phyloP scores from a whole-genome alignment of 1,139 yeast genomes.

The Martiniozyma asiatica region DNA sequence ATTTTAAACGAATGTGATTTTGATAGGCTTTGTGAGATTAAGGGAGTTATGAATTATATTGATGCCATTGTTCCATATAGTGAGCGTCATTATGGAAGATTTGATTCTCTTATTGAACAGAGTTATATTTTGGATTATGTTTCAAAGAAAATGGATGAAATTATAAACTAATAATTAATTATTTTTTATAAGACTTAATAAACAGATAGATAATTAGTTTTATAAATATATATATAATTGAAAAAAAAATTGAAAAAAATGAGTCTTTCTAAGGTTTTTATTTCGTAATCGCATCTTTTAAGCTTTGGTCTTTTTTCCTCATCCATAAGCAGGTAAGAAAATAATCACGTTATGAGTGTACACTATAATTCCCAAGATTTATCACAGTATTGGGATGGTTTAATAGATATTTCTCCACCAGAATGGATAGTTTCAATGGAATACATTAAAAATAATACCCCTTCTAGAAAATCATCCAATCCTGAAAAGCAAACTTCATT shows the following conservation, averaged over 20 bases:
- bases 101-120: conserved; percentile 72
- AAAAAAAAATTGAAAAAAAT: not conserved
- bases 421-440: conserved; percentile 21
- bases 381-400: conserved; percentile 16
- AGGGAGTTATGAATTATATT: conserved; percentile 56
- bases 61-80: conserved; percentile 75
- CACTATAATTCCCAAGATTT: too few relatives aligned
- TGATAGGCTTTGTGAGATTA: conserved; percentile 47
- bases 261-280: too few relatives aligned
- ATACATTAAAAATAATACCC: conserved; percentile 21
- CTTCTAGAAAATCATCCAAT: conserved; percentile 22
- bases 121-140: conserved; percentile 80
- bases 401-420: conserved; percentile 18
- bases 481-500: conserved; percentile 24
- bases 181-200: not conserved
- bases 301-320: too few relatives aligned
- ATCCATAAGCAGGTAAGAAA: too few relatives aligned
- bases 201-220: not conserved
- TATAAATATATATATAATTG: not conserved
- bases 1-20: conserved; percentile 44
- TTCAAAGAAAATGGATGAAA: conserved; percentile 59
- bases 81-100: conserved; percentile 68
- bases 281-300: too few relatives aligned
- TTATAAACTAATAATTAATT: conserved; percentile 11
- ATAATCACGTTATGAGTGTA: too few relatives aligned